Evolutionary conservation across 345 rosid genomes (phyloP).

Genomic region (Viola odorata): DNA sequence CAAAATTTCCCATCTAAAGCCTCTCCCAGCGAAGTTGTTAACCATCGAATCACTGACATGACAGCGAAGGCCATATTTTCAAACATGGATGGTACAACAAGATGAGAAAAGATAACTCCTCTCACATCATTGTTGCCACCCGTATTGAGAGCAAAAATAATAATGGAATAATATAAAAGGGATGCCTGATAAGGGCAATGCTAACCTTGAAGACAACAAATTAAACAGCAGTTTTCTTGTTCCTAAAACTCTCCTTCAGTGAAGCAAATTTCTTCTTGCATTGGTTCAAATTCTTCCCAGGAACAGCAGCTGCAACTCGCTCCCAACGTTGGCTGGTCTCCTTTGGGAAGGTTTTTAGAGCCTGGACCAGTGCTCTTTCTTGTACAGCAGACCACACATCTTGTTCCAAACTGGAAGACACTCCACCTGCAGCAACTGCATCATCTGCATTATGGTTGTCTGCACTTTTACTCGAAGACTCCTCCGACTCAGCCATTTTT

Average conservation of each 20-base stretch:
- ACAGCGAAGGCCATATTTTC: not conserved
- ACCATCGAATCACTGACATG: not conserved
- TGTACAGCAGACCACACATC: constrained; percentile 92
- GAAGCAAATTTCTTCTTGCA: constrained; percentile 88
- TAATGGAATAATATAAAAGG: no score
- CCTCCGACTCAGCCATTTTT: constrained; percentile 26
- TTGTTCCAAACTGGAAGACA: constrained; percentile 53
- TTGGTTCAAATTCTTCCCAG: constrained; percentile 82
- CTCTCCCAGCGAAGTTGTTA: not conserved
- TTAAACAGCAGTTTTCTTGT: constrained; percentile 53
- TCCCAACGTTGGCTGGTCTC: constrained; percentile 94
- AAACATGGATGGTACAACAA: not conserved
- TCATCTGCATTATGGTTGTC: constrained; percentile 35
- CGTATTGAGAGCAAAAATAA: no score
- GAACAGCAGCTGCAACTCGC: constrained; percentile 94
- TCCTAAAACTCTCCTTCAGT: constrained; percentile 81
- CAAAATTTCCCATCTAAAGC: constrained; percentile 10
- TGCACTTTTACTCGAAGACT: constrained; percentile 29
- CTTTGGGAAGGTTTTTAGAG: constrained; percentile 92
- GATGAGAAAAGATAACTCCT: no score
- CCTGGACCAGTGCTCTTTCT: constrained; percentile 92
- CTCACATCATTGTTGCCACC: no score
- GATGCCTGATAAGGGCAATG: no score
- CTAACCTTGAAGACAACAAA: not conserved
- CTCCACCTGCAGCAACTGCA: constrained; percentile 27